Conservation (phyloP, 2,329 filamentous ascomycete species). For the Fusarium nelsonii region DNA sequence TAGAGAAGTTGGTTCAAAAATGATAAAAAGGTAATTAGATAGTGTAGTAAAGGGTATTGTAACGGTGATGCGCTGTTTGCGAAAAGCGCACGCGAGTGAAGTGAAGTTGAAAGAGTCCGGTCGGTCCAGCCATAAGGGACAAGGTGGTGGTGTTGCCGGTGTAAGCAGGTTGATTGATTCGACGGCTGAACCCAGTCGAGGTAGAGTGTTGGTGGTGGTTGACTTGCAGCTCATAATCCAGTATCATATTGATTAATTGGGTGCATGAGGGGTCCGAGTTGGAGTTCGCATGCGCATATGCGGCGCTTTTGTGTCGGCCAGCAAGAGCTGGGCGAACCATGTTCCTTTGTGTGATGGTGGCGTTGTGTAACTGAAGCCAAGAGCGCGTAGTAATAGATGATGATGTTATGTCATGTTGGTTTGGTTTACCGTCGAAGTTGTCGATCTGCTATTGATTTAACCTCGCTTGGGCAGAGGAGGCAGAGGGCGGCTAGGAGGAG, state of each 20-base stretch:
- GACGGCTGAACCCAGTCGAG: slow-evolving; percentile 24
- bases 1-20: slow-evolving; percentile 25
- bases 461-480: slow-evolving; percentile 73
- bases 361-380: slow-evolving; percentile 38
- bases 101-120: slow-evolving; percentile 42
- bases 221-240: slow-evolving; percentile 38
- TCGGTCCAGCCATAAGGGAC: slow-evolving; percentile 48
- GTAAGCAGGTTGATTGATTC: slow-evolving; percentile 41
- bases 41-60: slow-evolving; percentile 42
- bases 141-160: slow-evolving; percentile 33
- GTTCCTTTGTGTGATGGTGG: slow-evolving; percentile 7
- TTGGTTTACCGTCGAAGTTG: slow-evolving; percentile 17
- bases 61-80: slow-evolving; percentile 32
- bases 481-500: slow-evolving; percentile 73
- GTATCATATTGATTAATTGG: slow-evolving; percentile 36
- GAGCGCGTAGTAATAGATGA: slow-evolving; percentile 15
- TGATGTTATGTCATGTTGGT: slow-evolving; percentile 10
- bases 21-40: slow-evolving; percentile 39
- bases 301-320: slow-evolving; percentile 22
- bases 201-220: slow-evolving; percentile 16
- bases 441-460: slow-evolving; percentile 52
- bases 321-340: slow-evolving; percentile 42
- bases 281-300: slow-evolving; percentile 45
- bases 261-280: slow-evolving; percentile 38
- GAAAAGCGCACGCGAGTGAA: slow-evolving; percentile 38